Conservation (phyloP, 495 filamentous ascomycete genomes). For the Cairneyella variabilis region DNA sequence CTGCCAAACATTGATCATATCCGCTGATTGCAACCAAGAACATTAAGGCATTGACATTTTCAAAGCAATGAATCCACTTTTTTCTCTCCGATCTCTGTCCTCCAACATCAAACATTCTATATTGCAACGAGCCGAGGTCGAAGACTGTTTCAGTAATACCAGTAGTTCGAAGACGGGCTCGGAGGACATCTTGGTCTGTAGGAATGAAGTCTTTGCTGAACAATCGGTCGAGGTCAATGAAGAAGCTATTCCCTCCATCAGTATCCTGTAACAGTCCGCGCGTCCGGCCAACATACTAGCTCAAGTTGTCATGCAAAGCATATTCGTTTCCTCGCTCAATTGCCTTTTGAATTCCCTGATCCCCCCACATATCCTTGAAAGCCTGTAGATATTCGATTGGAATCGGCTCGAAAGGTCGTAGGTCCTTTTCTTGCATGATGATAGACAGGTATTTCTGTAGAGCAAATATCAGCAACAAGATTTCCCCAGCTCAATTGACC, state of each 20-base stretch:
- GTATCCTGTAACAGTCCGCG: slow-evolving; percentile 1
- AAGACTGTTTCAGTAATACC: slow-evolving; percentile 98
- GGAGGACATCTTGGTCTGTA: slow-evolving; percentile 94
- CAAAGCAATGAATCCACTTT: slow-evolving; percentile 99
- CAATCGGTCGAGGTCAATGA: slow-evolving; percentile 81
- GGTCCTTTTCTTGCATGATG: slow-evolving; percentile 32
- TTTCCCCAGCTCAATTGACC: background rate
- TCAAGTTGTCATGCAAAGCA: slow-evolving; percentile 90
- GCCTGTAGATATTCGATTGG: slow-evolving; percentile 67
- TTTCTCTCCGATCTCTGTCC: slow-evolving; percentile 96
- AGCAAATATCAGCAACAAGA: background rate
- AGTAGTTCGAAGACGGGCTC: slow-evolving; percentile 87
- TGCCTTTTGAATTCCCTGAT: slow-evolving; percentile 77
- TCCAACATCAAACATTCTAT: slow-evolving; percentile 98
- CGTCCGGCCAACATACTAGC: slow-evolving; percentile 64
- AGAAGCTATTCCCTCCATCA: slow-evolving; percentile 63
- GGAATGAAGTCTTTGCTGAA: slow-evolving; percentile 86
- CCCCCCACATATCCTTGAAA: slow-evolving; percentile 80
- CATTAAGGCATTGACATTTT: slow-evolving; percentile 88
- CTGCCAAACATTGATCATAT: slow-evolving; percentile 94
- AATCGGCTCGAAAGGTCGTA: slow-evolving; percentile 70
- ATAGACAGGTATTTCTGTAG: slow-evolving; percentile 20
- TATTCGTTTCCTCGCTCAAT: slow-evolving; percentile 93
- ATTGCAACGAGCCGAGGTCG: slow-evolving; percentile 90
- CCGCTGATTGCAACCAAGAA: slow-evolving; percentile 96